Evolutionary conservation across 1,284 basidiomycete genomes (phyloP).

Genomic region (Phenoliferia sp.): DNA sequence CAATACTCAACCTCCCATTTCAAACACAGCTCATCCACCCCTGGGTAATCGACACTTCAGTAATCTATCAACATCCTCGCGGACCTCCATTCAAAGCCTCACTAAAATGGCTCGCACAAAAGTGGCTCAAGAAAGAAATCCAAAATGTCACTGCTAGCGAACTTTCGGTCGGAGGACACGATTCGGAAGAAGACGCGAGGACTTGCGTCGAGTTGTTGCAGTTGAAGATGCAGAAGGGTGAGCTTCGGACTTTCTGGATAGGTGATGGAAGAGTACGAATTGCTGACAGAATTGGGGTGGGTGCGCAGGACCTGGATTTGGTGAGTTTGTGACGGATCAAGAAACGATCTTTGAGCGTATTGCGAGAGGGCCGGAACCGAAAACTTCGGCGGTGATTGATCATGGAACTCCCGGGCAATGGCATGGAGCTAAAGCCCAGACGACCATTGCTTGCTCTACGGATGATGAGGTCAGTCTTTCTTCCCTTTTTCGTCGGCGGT

Average conservation of each 20-base stretch:
- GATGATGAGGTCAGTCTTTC: constrained; percentile 58
- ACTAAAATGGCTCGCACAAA: constrained; percentile 84
- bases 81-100: constrained; percentile 85
- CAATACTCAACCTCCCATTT: neutral
- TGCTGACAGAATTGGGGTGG: neutral
- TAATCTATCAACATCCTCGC: constrained; percentile 81
- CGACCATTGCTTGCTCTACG: constrained; percentile 61
- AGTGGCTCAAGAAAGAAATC: constrained; percentile 81
- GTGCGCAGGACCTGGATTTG: constrained; percentile 62
- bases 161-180: constrained; percentile 68
- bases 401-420: constrained; percentile 73
- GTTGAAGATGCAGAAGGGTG: constrained; percentile 70
- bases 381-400: constrained; percentile 70
- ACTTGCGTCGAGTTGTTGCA: constrained; percentile 76
- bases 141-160: constrained; percentile 47
- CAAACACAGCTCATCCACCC: constrained; percentile 49
- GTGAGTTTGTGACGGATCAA: constrained; percentile 70
- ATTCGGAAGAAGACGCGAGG: constrained; percentile 84
- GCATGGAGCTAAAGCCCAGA: constrained; percentile 75
- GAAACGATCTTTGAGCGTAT: constrained; percentile 84
- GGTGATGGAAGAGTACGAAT: no score
- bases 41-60: constrained; percentile 78
- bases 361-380: constrained; percentile 46
- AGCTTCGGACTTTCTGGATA: constrained; percentile 29
- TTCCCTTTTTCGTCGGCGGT: neutral